Percentiles rank a stretch among this genome's conserved stretches.
phyloP scores from a whole-genome alignment of 192 early-diverging fungal species.

The Coemansia sp. region DNA sequence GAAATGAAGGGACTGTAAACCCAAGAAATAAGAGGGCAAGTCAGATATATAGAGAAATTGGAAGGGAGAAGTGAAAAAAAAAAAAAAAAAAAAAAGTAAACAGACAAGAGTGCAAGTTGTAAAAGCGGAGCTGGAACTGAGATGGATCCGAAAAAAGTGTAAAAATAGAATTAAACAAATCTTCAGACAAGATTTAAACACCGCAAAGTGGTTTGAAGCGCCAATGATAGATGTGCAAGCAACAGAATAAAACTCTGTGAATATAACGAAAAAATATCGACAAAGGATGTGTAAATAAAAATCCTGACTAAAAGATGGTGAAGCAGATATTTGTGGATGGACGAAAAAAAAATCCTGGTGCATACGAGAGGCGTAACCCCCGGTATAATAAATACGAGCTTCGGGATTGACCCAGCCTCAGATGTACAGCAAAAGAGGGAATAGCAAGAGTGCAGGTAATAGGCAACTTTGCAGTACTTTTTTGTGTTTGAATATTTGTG shows the following conservation, averaged over 20 bases:
- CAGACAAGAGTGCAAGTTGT: neutral
- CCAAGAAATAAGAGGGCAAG: neutral
- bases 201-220: neutral
- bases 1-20: neutral
- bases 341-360: neutral
- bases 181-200: conserved; percentile 8
- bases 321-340: neutral
- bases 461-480: conserved; percentile 1
- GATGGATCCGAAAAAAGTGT: neutral
- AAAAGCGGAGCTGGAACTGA: conserved; percentile 9
- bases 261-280: neutral
- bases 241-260: neutral
- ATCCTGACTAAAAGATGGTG: neutral
- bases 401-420: neutral
- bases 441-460: neutral
- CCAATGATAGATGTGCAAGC: neutral
- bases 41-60: neutral
- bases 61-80: neutral
- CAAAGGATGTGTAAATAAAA: too few relatives aligned
- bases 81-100: neutral
- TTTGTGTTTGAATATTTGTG: conserved; percentile 1
- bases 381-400: conserved; percentile 12
- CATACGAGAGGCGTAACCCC: neutral
- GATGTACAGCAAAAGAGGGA: conserved; percentile 5
- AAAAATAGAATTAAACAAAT: conserved; percentile 14